Evolutionary conservation across 441 rosid genomes (phyloP).

Genomic region (Raphanus hybrid): DNA sequence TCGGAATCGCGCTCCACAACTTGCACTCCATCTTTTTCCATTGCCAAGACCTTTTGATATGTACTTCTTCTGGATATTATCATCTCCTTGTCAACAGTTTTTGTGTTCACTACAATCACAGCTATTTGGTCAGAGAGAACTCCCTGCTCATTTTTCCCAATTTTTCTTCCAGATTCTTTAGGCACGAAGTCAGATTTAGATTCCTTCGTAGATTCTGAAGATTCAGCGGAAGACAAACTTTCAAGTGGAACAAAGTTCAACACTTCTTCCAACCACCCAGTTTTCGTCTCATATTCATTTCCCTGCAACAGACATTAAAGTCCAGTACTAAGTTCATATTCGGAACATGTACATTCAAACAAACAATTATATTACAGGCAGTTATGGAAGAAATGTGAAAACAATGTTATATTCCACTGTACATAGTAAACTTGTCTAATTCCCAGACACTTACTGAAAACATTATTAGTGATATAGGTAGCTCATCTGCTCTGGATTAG

Average conservation of each 20-base stretch:
- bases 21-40: conserved; percentile 77
- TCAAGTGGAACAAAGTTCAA: conserved; percentile 53
- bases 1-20: conserved; percentile 90
- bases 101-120: conserved; percentile 79
- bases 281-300: conserved; percentile 41
- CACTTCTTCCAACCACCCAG: conserved; percentile 49
- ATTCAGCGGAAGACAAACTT: conserved; percentile 36
- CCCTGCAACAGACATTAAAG: conserved; percentile 45
- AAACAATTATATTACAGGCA: neutral
- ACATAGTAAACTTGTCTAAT: conserved; percentile 1
- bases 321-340: conserved; percentile 8
- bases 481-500: conserved; percentile 13
- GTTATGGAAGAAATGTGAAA: neutral
- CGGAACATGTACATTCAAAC: conserved; percentile 1
- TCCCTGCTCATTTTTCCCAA: conserved; percentile 45
- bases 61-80: conserved; percentile 7
- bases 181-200: conserved; percentile 49
- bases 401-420: conserved; percentile 21
- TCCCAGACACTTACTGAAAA: conserved; percentile 11
- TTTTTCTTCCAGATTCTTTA: conserved; percentile 44
- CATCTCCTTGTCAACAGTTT: conserved; percentile 49
- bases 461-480: conserved; percentile 24
- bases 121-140: conserved; percentile 47
- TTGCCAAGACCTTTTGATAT: conserved; percentile 8
- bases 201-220: conserved; percentile 49